These are phyloP conservation scores for Ophiostoma novo-ulmi DNA, from an alignment of 2,329 filamentous ascomycete species.

Conservation along the genomic window DNA sequence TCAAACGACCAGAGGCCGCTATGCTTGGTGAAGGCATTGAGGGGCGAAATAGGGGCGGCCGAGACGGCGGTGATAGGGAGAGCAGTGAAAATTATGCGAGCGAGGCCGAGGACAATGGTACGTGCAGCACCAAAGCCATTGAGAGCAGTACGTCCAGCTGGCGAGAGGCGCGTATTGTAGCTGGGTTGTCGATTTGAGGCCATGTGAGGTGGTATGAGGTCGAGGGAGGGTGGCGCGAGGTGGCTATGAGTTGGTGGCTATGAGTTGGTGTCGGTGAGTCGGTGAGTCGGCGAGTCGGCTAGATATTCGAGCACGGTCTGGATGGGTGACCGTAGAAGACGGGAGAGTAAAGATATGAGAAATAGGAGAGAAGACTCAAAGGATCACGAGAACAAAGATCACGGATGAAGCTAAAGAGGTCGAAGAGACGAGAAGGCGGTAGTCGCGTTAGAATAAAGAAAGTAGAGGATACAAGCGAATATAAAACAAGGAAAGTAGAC, in stretches of 20 bases:
- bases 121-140: conserved; percentile 38
- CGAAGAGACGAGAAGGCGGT: background rate
- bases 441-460: background rate
- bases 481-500: conserved; percentile 1
- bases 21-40: conserved; percentile 22
- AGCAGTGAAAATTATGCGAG: conserved; percentile 47
- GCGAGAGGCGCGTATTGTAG: conserved; percentile 14
- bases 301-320: background rate
- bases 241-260: background rate
- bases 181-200: conserved; percentile 18
- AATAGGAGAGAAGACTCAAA: background rate
- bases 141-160: conserved; percentile 5
- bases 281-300: background rate
- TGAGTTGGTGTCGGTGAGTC: too few relatives aligned
- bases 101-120: conserved; percentile 48
- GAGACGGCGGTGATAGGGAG: conserved; percentile 37
- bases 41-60: conserved; percentile 41
- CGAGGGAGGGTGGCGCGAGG: background rate
- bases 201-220: conserved; percentile 15
- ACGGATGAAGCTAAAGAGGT: background rate
- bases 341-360: background rate
- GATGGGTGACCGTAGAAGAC: background rate
- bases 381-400: background rate
- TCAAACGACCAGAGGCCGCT: background rate
- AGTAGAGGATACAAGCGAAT: background rate